phyloP scores from a whole-genome alignment of 306 rosid species.

The Ormosia semicastrata region DNA sequence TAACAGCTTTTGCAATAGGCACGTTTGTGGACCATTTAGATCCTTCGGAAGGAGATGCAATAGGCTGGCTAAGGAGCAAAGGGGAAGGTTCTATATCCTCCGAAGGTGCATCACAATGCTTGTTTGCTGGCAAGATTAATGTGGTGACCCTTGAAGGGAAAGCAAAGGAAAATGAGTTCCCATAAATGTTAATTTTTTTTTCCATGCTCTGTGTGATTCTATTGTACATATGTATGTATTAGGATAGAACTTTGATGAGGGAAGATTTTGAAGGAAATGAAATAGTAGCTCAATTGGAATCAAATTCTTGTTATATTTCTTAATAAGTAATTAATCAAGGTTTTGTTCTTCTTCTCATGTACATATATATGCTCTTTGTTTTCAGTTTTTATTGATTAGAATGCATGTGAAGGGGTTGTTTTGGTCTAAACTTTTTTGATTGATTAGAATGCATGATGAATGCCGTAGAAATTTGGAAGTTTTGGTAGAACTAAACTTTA shows the following conservation, averaged over 20 bases:
- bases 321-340: neutral
- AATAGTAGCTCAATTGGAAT: neutral
- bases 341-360: neutral
- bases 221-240: neutral
- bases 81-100: constrained; percentile 77
- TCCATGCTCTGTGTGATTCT: neutral
- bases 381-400: neutral
- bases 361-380: neutral
- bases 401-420: neutral
- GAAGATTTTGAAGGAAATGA: neutral
- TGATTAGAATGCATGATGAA: neutral
- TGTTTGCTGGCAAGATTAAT: constrained; percentile 60
- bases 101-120: constrained; percentile 78
- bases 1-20: constrained; percentile 30
- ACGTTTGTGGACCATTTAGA: constrained; percentile 38
- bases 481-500: neutral
- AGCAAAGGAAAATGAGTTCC: neutral
- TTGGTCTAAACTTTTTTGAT: no score
- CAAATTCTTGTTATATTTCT: neutral
- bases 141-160: constrained; percentile 28
- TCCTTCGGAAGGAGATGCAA: constrained; percentile 63
- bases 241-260: neutral
- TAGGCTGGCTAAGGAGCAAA: constrained; percentile 63
- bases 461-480: neutral
- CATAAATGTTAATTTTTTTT: neutral